These are phyloP conservation scores for Seiridium cupressi DNA, from an alignment of 2,329 filamentous ascomycete species.

Conservation along the genomic window DNA sequence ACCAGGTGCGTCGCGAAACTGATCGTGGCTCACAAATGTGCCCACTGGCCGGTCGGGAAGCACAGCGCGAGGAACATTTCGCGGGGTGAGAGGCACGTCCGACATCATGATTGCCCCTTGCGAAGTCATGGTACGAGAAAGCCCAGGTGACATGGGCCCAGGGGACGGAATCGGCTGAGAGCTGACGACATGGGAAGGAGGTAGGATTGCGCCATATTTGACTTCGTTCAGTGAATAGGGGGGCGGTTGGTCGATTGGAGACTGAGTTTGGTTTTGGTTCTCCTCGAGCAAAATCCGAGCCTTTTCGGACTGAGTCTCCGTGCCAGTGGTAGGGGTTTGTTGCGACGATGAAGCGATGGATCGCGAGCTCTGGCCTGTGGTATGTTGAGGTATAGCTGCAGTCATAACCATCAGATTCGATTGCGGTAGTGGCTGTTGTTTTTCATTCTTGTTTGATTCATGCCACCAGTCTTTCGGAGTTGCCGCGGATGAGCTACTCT, in stretches of 20 bases:
- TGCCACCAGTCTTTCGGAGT: slow-evolving; percentile 24
- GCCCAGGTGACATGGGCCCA: slow-evolving; percentile 59
- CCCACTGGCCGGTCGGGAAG: slow-evolving; percentile 45
- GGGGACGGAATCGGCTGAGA: slow-evolving; percentile 55
- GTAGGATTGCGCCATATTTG: slow-evolving; percentile 58
- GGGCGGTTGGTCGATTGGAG: slow-evolving; percentile 44
- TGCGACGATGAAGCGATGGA: slow-evolving; percentile 26
- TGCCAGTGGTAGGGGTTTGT: slow-evolving; percentile 14
- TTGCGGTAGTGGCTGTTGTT: slow-evolving; percentile 13
- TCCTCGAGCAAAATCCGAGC: slow-evolving; percentile 36
- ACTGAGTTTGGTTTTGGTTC: slow-evolving; percentile 17
- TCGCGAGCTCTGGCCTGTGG: slow-evolving; percentile 17
- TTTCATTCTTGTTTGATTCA: slow-evolving; percentile 20
- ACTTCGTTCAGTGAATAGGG: slow-evolving; percentile 50
- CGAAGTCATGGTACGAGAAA: slow-evolving; percentile 61
- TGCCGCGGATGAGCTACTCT: slow-evolving; percentile 8
- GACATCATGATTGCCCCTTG: slow-evolving; percentile 60
- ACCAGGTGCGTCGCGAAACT: slow-evolving; percentile 38
- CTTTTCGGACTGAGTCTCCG: slow-evolving; percentile 34
- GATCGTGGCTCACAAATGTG: slow-evolving; percentile 43
- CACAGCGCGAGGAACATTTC: slow-evolving; percentile 17
- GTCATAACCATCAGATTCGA: slow-evolving; percentile 17
- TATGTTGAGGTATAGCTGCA: slow-evolving; percentile 15
- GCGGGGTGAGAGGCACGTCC: slow-evolving; percentile 51
- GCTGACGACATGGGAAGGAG: slow-evolving; percentile 48